Evolutionary conservation across 441 rosid genomes (phyloP).

Genomic region (Croton setiger): DNA sequence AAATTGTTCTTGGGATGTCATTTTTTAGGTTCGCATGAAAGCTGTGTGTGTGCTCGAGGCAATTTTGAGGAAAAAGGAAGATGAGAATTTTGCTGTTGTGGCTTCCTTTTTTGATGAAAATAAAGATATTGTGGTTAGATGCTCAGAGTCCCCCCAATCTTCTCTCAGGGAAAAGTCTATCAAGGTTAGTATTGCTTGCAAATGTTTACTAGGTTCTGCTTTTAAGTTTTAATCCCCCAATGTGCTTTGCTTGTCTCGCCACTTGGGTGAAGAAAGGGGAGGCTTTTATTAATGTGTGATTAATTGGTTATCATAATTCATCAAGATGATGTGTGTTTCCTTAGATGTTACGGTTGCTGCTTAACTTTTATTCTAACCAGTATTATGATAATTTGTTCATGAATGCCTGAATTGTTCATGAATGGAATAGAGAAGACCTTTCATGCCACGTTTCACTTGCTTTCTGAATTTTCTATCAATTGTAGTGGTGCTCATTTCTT

Average conservation of each 20-base stretch:
- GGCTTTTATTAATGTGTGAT: neutral
- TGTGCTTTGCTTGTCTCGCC: neutral
- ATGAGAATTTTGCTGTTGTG: conserved; percentile 53
- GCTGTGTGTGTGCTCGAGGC: conserved; percentile 90
- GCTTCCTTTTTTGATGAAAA: conserved; percentile 78
- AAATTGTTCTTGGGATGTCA: conserved; percentile 11
- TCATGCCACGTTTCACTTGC: neutral
- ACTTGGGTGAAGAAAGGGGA: neutral
- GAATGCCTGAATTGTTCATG: neutral
- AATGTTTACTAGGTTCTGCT: neutral
- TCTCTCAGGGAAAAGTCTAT: conserved; percentile 88
- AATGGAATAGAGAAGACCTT: neutral
- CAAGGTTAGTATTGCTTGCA: conserved; percentile 43
- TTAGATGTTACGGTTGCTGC: neutral
- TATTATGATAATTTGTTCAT: neutral
- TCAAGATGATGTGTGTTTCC: neutral
- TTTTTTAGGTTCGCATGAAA: conserved; percentile 84
- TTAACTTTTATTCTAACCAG: neutral
- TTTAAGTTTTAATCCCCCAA: neutral
- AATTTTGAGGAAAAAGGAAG: conserved; percentile 74
- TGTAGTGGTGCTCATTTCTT: conserved; percentile 1
- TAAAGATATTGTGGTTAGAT: conserved; percentile 52
- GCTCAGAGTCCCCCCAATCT: conserved; percentile 87
- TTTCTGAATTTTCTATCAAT: neutral
- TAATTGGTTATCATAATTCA: neutral